Evolutionary conservation across 2,329 filamentous ascomycete species (phyloP).

Genomic region (Byssoonygena ceratinophila): DNA sequence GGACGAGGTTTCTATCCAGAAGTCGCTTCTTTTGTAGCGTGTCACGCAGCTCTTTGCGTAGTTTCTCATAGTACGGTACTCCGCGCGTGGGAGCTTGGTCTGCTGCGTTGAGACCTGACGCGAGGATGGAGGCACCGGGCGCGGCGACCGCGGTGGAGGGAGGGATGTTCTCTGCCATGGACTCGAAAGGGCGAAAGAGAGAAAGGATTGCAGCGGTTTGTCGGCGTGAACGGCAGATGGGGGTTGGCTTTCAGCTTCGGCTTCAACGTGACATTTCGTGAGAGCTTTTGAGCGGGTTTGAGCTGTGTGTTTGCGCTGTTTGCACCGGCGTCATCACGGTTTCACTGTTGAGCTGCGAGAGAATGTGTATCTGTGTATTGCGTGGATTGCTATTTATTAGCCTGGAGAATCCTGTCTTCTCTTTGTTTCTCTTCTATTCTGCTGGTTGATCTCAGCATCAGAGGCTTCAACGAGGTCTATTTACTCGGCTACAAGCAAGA

Average conservation of each 20-base stretch:
- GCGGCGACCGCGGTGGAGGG: constrained; percentile 17
- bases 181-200: background rate
- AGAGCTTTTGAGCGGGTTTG: too few species aligned
- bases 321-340: background rate
- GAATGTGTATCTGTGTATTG: too few species aligned
- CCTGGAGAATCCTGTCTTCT: too few species aligned
- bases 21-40: constrained; percentile 55
- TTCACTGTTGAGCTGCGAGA: background rate
- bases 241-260: too few species aligned
- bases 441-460: too few species aligned
- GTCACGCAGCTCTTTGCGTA: constrained; percentile 56
- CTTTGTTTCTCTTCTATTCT: too few species aligned
- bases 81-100: constrained; percentile 32
- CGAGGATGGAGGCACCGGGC: constrained; percentile 18
- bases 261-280: too few species aligned
- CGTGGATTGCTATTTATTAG: too few species aligned
- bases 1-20: constrained; percentile 51
- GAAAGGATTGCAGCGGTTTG: too few species aligned
- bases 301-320: constrained; percentile 6
- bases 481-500: too few species aligned
- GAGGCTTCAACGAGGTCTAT: too few species aligned
- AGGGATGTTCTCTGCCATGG: constrained; percentile 36
- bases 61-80: constrained; percentile 61
- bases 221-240: too few species aligned
- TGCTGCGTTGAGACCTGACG: constrained; percentile 3